Conservation (phyloP, 768 basidiomycete species). For the Coprinopsis sp. region DNA sequence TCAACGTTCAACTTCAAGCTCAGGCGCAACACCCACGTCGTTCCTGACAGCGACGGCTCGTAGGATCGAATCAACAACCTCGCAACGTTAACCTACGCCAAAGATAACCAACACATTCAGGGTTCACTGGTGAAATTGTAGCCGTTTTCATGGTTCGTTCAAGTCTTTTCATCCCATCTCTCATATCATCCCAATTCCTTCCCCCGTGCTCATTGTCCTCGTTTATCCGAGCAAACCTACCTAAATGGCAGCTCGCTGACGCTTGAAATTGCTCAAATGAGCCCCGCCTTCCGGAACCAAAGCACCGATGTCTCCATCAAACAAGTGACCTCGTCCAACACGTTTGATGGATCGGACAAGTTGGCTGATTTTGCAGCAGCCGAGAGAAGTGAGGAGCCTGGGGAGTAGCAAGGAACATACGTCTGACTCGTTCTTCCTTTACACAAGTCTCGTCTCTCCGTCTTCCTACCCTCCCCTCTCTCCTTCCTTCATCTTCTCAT, state of each 20-base stretch:
- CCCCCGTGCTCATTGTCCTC: no score
- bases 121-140: slow-evolving; percentile 94
- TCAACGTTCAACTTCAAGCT: background rate
- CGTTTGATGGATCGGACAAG: slow-evolving; percentile 96
- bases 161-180: no score
- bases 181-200: no score
- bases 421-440: no score
- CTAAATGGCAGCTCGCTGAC: no score
- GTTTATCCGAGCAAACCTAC: no score
- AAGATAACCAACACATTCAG: slow-evolving; percentile 91
- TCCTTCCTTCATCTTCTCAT: no score
- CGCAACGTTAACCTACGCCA: slow-evolving; percentile 74
- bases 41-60: slow-evolving; percentile 84
- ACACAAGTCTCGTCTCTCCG: no score
- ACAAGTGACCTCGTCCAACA: slow-evolving; percentile 78
- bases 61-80: slow-evolving; percentile 88
- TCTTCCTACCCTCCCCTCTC: no score
- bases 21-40: slow-evolving; percentile 44
- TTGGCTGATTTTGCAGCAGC: slow-evolving; percentile 97
- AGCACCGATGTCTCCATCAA: slow-evolving; percentile 95
- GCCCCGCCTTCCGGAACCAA: slow-evolving; percentile 96
- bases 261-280: slow-evolving; percentile 96
- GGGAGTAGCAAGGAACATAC: slow-evolving; percentile 91
- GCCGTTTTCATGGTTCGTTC: slow-evolving; percentile 97
- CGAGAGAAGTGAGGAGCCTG: slow-evolving; percentile 87